phyloP scores from a whole-genome alignment of 2,329 filamentous ascomycete genomes.

The Diaporthe citriasiana region DNA sequence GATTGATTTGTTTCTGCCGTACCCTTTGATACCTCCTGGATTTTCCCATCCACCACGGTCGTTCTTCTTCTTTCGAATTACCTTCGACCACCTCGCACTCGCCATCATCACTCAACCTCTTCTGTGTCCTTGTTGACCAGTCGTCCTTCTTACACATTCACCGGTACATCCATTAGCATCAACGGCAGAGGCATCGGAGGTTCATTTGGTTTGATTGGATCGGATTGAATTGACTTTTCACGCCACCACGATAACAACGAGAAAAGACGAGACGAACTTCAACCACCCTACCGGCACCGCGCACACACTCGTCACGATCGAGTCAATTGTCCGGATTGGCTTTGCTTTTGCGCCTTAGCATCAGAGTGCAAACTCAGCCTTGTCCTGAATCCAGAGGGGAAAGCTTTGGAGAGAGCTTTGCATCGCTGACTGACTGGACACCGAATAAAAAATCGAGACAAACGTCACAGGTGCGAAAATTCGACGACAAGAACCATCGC shows the following conservation, averaged over 20 bases:
- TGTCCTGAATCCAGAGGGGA: no score
- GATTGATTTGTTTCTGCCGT: neutral
- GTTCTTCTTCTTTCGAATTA: neutral
- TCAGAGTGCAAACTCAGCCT: neutral
- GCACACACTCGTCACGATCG: neutral
- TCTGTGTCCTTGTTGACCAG: neutral
- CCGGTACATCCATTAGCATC: neutral
- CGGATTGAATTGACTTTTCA: neutral
- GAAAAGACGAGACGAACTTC: slow-evolving; percentile 30
- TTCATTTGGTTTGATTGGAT: neutral
- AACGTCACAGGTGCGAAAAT: neutral
- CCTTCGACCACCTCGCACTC: neutral
- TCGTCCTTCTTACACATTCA: neutral
- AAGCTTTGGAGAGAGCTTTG: neutral
- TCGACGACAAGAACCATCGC: neutral
- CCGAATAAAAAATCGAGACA: neutral
- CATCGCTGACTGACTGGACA: neutral
- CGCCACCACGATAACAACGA: slow-evolving; percentile 30
- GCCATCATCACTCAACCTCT: neutral
- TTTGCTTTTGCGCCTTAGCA: neutral
- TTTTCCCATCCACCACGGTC: neutral
- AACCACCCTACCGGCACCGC: neutral
- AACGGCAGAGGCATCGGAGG: neutral
- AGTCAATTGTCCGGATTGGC: neutral
- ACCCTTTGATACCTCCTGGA: neutral